Evolutionary conservation across 495 filamentous ascomycete species (phyloP).

Genomic region (Penicillium maclennaniae): DNA sequence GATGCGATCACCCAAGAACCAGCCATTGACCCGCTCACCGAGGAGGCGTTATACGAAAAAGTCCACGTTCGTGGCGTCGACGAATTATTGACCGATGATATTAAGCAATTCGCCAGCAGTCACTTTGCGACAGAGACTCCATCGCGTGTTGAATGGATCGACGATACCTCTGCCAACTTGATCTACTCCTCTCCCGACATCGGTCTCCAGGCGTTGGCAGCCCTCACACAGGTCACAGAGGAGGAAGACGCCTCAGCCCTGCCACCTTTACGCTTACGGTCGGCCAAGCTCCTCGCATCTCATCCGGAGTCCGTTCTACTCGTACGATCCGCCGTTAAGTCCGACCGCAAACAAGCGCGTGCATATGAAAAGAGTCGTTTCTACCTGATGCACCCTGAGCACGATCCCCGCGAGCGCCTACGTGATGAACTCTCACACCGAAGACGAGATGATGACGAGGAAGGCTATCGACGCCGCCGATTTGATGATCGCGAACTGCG

Average conservation of each 20-base stretch:
- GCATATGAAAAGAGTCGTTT: conserved; percentile 80
- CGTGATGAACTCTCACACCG: conserved; percentile 44
- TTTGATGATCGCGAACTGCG: conserved; percentile 56
- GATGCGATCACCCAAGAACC: conserved; percentile 22
- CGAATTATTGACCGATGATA: conserved; percentile 70
- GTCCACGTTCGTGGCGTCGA: conserved; percentile 81
- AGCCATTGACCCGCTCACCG: conserved; percentile 23
- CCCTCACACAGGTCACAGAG: conserved; percentile 48
- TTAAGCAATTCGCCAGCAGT: conserved; percentile 64
- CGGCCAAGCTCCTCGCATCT: conserved; percentile 58
- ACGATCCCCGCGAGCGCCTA: conserved; percentile 74
- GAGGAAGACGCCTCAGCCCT: conserved; percentile 36
- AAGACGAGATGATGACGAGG: conserved; percentile 56
- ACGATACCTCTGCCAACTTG: conserved; percentile 86
- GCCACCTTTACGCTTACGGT: conserved; percentile 49
- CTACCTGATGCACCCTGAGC: conserved; percentile 85
- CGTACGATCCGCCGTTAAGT: conserved; percentile 67
- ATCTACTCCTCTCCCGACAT: conserved; percentile 65
- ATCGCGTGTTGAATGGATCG: conserved; percentile 82
- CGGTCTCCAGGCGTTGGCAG: conserved; percentile 68
- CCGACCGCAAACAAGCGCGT: conserved; percentile 72
- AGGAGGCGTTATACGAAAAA: conserved; percentile 52
- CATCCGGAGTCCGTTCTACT: conserved; percentile 68
- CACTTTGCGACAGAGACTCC: conserved; percentile 55
- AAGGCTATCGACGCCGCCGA: conserved; percentile 54